These are phyloP conservation scores for Solanum tacnaense DNA, from an alignment of 257 asterid genomes.

Conservation along the genomic window DNA sequence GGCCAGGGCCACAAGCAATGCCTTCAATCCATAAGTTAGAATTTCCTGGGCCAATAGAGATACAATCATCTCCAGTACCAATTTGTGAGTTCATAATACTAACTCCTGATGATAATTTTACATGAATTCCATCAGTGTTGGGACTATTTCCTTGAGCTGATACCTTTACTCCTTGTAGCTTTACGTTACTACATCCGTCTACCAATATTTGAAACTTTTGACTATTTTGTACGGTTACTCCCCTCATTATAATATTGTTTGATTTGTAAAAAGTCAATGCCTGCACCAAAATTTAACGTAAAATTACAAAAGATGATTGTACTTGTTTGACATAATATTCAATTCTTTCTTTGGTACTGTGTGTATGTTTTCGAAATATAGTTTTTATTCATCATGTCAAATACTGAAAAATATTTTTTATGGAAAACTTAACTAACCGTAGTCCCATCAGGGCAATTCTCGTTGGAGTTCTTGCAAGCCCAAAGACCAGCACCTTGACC, in stretches of 20 bases:
- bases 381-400: neutral
- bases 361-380: no score
- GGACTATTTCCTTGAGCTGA: slow-evolving; percentile 15
- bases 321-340: no score
- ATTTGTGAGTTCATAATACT: slow-evolving; percentile 8
- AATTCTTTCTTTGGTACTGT: no score
- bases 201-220: no score
- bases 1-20: slow-evolving; percentile 22
- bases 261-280: no score
- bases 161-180: neutral
- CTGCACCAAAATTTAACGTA: no score
- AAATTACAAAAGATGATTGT: no score
- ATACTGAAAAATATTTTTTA: no score
- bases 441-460: no score
- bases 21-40: slow-evolving; percentile 9
- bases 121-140: slow-evolving; percentile 25
- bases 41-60: neutral
- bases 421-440: no score
- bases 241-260: no score
- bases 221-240: no score
- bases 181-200: neutral
- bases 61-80: slow-evolving; percentile 11
- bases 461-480: neutral
- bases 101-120: slow-evolving; percentile 7
- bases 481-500: neutral